Evolutionary conservation across 192 early-diverging fungal species (phyloP).

Genomic region (Umbelopsis isabellina): DNA sequence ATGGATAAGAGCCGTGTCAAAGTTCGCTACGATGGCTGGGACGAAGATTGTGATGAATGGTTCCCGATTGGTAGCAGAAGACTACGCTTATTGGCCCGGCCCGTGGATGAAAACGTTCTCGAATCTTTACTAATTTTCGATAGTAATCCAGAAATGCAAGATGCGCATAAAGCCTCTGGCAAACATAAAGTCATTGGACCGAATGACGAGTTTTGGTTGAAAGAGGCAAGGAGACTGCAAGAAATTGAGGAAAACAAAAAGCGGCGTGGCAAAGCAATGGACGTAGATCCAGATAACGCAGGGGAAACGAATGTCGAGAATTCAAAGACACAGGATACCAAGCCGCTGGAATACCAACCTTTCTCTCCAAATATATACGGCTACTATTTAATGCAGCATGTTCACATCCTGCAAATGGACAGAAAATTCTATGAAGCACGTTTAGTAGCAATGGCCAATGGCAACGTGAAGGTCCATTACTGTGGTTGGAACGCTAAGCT

Average conservation of each 20-base stretch:
- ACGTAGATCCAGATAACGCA: not conserved
- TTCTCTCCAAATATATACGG: slow-evolving; percentile 41
- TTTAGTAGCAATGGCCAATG: slow-evolving; percentile 38
- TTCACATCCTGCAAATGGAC: slow-evolving; percentile 41
- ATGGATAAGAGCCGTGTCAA: slow-evolving; percentile 47
- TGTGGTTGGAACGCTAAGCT: slow-evolving; percentile 38
- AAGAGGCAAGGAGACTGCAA: not conserved
- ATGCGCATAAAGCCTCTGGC: slow-evolving; percentile 21
- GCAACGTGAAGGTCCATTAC: slow-evolving; percentile 42
- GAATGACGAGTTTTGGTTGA: slow-evolving; percentile 31
- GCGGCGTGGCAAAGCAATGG: slow-evolving; percentile 11
- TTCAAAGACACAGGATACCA: not conserved
- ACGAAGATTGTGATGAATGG: slow-evolving; percentile 58
- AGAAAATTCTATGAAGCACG: slow-evolving; percentile 44
- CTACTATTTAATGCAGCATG: slow-evolving; percentile 45
- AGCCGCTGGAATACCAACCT: not conserved
- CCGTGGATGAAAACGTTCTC: slow-evolving; percentile 30
- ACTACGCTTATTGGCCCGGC: slow-evolving; percentile 34
- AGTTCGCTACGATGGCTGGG: slow-evolving; percentile 60
- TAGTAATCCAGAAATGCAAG: slow-evolving; percentile 32
- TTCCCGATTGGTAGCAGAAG: slow-evolving; percentile 51
- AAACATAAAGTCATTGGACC: slow-evolving; percentile 28
- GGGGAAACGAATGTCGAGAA: not conserved
- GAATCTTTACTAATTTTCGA: slow-evolving; percentile 24
- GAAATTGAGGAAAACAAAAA: slow-evolving; percentile 22